phyloP scores from a whole-genome alignment of 306 rosid genomes.

The Oemleria cerasiformis region DNA sequence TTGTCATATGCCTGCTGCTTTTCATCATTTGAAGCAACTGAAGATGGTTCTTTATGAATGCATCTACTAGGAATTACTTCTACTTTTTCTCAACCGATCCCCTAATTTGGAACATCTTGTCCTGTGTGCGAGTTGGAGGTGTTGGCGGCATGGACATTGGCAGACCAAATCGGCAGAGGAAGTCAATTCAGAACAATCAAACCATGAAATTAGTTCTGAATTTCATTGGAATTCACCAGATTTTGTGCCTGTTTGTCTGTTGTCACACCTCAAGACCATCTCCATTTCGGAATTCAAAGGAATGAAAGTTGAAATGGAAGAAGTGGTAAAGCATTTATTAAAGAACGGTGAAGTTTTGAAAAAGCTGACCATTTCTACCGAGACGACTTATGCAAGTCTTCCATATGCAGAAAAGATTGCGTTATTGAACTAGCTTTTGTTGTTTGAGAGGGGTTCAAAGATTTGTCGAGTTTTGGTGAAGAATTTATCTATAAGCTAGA shows the following conservation, averaged over 20 bases:
- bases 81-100: neutral
- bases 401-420: too few relatives aligned
- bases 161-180: too few relatives aligned
- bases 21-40: neutral
- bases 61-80: neutral
- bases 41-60: neutral
- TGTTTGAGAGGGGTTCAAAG: too few relatives aligned
- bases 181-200: too few relatives aligned
- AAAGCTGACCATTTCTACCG: neutral
- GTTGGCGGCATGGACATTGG: too few relatives aligned
- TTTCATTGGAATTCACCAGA: neutral
- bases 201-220: too few relatives aligned
- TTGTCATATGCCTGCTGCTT: neutral
- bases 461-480: too few relatives aligned
- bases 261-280: neutral
- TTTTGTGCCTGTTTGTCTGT: neutral
- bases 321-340: neutral
- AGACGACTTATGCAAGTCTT: too few relatives aligned
- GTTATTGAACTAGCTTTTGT: too few relatives aligned
- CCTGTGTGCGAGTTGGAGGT: too few relatives aligned
- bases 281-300: neutral
- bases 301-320: neutral
- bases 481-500: too few relatives aligned
- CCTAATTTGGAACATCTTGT: slow-evolving; percentile 4
- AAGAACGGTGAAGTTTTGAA: neutral